Conservation (phyloP, 345 rosid genomes). For the Lepidium didymum region DNA sequence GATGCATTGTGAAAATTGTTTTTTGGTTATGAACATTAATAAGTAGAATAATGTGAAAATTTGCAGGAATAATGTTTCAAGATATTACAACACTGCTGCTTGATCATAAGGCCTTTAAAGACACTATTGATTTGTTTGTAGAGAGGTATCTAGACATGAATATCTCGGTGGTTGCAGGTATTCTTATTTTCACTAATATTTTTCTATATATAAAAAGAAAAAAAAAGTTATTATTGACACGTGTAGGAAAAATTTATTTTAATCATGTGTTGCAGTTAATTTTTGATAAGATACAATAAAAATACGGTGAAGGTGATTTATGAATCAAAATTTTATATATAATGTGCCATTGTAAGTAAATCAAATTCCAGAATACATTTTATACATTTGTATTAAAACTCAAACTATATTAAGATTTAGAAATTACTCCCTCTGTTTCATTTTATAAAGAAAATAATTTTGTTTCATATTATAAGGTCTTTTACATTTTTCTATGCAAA, state of each 20-base stretch:
- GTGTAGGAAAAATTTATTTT: neutral
- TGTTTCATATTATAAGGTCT: too few relatives aligned
- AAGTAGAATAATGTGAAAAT: neutral
- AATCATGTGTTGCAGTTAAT: neutral
- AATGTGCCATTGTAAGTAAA: neutral
- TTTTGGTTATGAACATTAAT: neutral
- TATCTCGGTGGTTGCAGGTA: slow-evolving; percentile 68
- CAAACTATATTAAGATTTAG: neutral
- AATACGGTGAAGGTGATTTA: neutral
- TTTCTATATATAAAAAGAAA: neutral
- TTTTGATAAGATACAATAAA: neutral
- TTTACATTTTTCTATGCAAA: too few relatives aligned
- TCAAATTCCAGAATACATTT: neutral
- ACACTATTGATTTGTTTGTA: slow-evolving; percentile 61
- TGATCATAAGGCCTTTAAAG: slow-evolving; percentile 50
- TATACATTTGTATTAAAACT: neutral
- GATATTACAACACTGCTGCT: slow-evolving; percentile 62
- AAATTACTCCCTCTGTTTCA: too few relatives aligned
- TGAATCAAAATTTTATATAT: too few relatives aligned
- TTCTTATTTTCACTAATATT: neutral
- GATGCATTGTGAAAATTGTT: neutral
- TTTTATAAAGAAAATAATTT: too few relatives aligned
- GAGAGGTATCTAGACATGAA: slow-evolving; percentile 50
- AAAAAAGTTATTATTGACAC: too few relatives aligned
- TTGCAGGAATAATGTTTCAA: slow-evolving; percentile 69